Conservation (phyloP, 2,329 filamentous ascomycete genomes). For the Chaetothyriales sp. region DNA sequence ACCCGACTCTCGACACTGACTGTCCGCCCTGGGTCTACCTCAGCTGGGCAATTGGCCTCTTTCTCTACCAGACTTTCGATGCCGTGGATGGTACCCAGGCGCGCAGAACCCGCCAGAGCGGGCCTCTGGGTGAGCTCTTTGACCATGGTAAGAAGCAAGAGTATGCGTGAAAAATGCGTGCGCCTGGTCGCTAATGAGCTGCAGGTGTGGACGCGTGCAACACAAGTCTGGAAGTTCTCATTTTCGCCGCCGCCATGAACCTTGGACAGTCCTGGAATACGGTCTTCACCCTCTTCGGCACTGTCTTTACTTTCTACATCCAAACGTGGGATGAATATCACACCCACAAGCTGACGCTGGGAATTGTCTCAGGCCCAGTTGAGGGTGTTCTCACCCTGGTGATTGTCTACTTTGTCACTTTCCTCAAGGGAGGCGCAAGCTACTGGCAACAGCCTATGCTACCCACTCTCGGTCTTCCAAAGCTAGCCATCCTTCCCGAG, state of each 20-base stretch:
- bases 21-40: constrained; percentile 93
- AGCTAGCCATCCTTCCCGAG: constrained; percentile 50
- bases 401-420: constrained; percentile 68
- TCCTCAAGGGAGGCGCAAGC: constrained; percentile 68
- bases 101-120: constrained; percentile 77
- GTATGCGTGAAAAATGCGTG: constrained; percentile 7
- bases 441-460: constrained; percentile 87
- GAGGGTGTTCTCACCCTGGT: constrained; percentile 82
- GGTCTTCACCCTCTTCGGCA: constrained; percentile 65
- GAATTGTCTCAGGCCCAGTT: constrained; percentile 82
- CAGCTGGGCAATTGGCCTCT: constrained; percentile 75
- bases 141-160: constrained; percentile 53
- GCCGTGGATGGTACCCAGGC: constrained; percentile 90
- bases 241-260: constrained; percentile 87
- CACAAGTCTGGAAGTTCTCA: constrained; percentile 78
- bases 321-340: constrained; percentile 99
- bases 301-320: constrained; percentile 89
- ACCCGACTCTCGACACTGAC: constrained; percentile 81
- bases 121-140: constrained; percentile 87
- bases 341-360: constrained; percentile 85
- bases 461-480: constrained; percentile 51
- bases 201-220: constrained; percentile 79
- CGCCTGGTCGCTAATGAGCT: constrained; percentile 6
- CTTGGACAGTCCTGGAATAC: constrained; percentile 87
- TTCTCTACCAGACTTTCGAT: constrained; percentile 96